Percentiles rank a stretch among this genome's conserved stretches.
Evolutionary conservation across 352 stramenopile genomes (phyloP).

Genomic region (Pythium apleroticum): DNA sequence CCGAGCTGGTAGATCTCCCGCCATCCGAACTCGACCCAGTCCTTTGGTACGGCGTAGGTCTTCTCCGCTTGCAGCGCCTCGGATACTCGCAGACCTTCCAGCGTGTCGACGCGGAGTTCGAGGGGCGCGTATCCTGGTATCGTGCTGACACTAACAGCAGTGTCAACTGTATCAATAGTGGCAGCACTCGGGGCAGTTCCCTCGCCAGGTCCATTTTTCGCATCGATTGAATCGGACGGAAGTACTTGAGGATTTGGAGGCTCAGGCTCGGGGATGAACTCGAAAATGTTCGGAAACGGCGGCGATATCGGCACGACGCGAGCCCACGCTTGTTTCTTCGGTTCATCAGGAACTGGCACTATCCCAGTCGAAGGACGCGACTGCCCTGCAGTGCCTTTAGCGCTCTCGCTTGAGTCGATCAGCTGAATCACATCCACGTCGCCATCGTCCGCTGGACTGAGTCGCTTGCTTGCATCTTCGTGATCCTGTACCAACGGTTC

Average conservation of each 20-base stretch:
- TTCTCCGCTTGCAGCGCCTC: conserved; percentile 49
- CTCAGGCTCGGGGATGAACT: conserved; percentile 32
- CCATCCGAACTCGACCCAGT: conserved; percentile 52
- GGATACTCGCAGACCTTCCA: conserved; percentile 25
- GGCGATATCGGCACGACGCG: conserved; percentile 18
- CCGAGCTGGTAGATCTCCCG: conserved; percentile 52
- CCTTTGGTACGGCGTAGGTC: conserved; percentile 36
- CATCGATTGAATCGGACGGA: background rate
- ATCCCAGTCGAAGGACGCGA: background rate
- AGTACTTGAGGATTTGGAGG: background rate
- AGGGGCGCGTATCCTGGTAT: background rate
- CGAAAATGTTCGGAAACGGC: conserved; percentile 50
- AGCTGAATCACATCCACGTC: conserved; percentile 10
- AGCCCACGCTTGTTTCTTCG: conserved; percentile 48
- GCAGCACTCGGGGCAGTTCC: background rate
- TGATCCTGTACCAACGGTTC: background rate
- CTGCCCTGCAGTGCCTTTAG: background rate
- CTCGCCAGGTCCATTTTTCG: background rate
- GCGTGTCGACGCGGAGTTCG: background rate
- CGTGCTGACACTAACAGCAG: background rate
- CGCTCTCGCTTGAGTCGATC: background rate
- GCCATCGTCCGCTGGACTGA: background rate
- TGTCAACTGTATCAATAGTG: background rate
- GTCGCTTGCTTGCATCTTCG: background rate
- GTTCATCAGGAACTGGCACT: background rate